These are phyloP conservation scores for Cryptococcus maquisensis DNA, from an alignment of 1,284 basidiomycete species.

Conservation along the genomic window DNA sequence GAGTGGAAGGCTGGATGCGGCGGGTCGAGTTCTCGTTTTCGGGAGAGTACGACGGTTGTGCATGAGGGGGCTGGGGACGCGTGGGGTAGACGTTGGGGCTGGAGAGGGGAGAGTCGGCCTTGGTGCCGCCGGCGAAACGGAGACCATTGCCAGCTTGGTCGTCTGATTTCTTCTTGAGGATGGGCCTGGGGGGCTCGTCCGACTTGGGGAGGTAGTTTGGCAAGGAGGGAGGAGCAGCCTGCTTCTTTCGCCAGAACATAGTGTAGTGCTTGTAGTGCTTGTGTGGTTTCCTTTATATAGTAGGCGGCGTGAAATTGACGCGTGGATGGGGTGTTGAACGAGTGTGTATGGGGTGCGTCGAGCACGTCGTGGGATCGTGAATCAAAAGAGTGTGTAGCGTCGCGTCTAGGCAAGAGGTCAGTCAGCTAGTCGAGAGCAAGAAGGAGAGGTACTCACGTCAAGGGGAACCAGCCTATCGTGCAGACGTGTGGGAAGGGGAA, in stretches of 20 bases:
- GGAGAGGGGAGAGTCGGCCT: neutral
- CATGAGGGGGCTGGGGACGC: neutral
- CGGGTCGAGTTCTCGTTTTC: neutral
- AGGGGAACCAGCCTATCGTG: neutral
- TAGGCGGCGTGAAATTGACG: neutral
- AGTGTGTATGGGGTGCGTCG: neutral
- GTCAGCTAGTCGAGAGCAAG: neutral
- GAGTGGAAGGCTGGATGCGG: slow-evolving; percentile 8
- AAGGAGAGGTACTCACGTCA: neutral
- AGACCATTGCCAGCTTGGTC: slow-evolving; percentile 16
- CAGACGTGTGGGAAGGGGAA: neutral
- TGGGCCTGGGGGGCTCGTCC: slow-evolving; percentile 26
- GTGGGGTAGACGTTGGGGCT: neutral
- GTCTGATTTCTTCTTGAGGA: slow-evolving; percentile 24
- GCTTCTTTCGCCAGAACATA: slow-evolving; percentile 34
- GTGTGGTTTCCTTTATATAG: neutral
- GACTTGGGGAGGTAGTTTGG: slow-evolving; percentile 6
- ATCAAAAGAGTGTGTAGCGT: slow-evolving; percentile 1
- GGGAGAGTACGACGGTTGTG: neutral
- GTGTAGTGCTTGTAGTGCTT: neutral
- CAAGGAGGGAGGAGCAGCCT: slow-evolving; percentile 1
- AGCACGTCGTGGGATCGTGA: neutral
- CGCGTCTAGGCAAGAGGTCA: neutral
- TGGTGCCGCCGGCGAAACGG: slow-evolving; percentile 21
- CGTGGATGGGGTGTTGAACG: neutral